Evolutionary conservation across 371 early-diverging fungal genomes (phyloP).

Genomic region (Circinella umbellata): DNA sequence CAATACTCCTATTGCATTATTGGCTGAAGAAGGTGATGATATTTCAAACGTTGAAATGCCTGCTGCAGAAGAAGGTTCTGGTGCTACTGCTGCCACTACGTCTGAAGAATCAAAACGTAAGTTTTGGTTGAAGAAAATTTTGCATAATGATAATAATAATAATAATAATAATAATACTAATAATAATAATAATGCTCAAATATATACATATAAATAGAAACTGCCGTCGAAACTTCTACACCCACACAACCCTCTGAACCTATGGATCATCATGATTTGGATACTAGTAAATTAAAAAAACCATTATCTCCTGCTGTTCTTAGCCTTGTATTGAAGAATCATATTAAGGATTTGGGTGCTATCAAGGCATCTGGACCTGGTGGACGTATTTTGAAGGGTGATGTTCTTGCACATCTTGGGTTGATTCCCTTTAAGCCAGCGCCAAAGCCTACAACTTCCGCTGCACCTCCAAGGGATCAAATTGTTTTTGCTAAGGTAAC

Average conservation of each 20-base stretch:
- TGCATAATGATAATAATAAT: not conserved
- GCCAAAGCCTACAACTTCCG: constrained; percentile 43
- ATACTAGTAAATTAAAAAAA: constrained; percentile 51
- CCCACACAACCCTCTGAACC: constrained; percentile 29
- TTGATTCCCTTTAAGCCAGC: constrained; percentile 60
- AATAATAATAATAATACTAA: too few relatives aligned
- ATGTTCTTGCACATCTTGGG: constrained; percentile 80
- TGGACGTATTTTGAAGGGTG: constrained; percentile 90
- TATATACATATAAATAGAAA: too few relatives aligned
- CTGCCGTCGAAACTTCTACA: not conserved
- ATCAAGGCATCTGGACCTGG: constrained; percentile 85
- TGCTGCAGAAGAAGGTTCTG: constrained; percentile 28
- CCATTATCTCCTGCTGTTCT: constrained; percentile 77
- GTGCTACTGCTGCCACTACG: not conserved
- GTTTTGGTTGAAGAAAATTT: not conserved
- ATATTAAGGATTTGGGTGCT: constrained; percentile 59
- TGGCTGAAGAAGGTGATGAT: constrained; percentile 92
- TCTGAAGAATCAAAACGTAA: constrained; percentile 15
- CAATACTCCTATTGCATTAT: constrained; percentile 78
- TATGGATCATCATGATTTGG: constrained; percentile 50
- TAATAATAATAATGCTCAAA: too few relatives aligned
- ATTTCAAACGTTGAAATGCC: constrained; percentile 76
- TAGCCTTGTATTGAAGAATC: constrained; percentile 60
- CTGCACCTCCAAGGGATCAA: constrained; percentile 53
- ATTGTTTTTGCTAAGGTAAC: constrained; percentile 52